Base-by-base conservation (phyloP, 1,284 basidiomycete species). In the Ceratorhiza oryzae-sativae region DNA sequence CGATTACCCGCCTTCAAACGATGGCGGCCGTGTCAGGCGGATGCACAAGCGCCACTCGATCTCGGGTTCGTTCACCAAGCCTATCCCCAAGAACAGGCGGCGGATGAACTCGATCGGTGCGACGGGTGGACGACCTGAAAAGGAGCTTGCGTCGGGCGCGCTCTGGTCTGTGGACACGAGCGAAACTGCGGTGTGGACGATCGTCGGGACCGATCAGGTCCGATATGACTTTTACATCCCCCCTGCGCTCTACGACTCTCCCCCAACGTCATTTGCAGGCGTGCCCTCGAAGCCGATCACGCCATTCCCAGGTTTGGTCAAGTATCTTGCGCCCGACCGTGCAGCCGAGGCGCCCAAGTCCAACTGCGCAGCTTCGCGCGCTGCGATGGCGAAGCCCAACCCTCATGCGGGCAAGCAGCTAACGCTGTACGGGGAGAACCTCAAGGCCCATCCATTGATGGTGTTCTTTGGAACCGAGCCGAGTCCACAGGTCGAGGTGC, bases 211-310 rank as follows among this genome's bases (percentile, higher is more conserved):
- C 89, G 91, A 93, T 79, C 92, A 93, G 85, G 86, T 93, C 72
- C 86, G 90, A 73, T 95, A 95, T 83, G 95, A 95, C 78, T 96
- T 96, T 82, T 95, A 93, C 79, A 89, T 95, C 5, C 93, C 94
- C n/a, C 91, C 92, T 0, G 86, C 90, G 46, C 83, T 92, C 61
- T 92, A 89, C 80, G 90, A 92, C 81, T 88, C 88, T 45, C 45
- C 63, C 36, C 41, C 76, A 90, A 90, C 79, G 87, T 74, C 70
- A 49, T 77, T 78, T 20, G 79, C 81, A n/a, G 88, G 89, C 36
- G 86, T 90, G 67, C 91, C 91, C 20, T 86, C 86, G 23, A 92
- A 92, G 79, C 91, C 93, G 13, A 87, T 95, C 72, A 94, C 94
- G 23, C 94, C 93, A 1, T 93, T 95, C 85, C 93, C 93, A 8